Evolutionary conservation across 495 filamentous ascomycete genomes (phyloP), one percentile per base, ranked within the genome.

Genomic region (Durotheca rogersii): DNA sequence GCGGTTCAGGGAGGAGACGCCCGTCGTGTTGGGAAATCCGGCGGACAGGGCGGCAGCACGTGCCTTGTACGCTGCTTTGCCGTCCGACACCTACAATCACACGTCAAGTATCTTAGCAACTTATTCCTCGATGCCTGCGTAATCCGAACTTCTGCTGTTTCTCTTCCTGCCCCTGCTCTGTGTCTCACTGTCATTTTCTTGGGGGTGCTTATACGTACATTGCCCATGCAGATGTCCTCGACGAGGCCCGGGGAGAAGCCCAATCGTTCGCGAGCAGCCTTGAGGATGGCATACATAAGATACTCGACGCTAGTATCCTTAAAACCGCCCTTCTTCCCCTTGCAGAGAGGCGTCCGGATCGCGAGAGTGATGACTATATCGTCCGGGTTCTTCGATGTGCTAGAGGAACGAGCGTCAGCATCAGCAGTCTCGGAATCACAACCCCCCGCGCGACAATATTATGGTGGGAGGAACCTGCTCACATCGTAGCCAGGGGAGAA

Each of bases 241-340:
- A 98, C 80, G 35, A 95, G 72, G 7, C 81, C 74, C 1, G 91
- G 89, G 58, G 95, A 87, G 37, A 98, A 70, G 31, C 83, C 87
- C 37, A 87, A 86, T 56, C 83, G 82, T 47, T 83, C 72, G 41
- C 85, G 62, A 20, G 90, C 80, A 66, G 94, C 78, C 73, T 94
- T 75, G 51, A 96, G 68, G 15, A 95, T 69, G 33, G 88, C 79
- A 67, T 87, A 89, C 47, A 93, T 70, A 16, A 98, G 74, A 67
- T 81, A 87, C 68, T 98, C 93, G 31, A 96, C 77, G n/a, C 80
- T 79, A 12, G 90, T 93, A 67, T 98, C 93, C 76, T 96, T 96
- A 74, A 98, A 85, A 4, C 92, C 88, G 47, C 93, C 93, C 75
- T 89, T 89, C 51, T 64, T 64, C 17, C 77, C 85, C 72, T 93